Base-by-base conservation (phyloP, 306 rosid genomes). In the Pueraria montana region DNA sequence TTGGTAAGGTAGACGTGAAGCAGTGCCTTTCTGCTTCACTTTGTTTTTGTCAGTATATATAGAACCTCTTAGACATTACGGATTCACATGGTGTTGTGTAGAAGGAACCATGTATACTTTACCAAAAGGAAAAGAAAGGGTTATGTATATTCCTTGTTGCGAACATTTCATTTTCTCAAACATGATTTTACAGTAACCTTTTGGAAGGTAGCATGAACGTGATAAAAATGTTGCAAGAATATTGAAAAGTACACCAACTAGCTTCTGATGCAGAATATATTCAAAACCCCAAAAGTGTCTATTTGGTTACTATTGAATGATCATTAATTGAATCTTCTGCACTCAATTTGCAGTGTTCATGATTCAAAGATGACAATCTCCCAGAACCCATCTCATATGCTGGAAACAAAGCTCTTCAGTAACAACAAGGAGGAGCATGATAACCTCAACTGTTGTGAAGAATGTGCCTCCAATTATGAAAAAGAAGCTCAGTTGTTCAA, bases 401-500 rank as follows among this genome's bases (percentile, higher is more conserved):
- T 79, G 80, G 96, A 91, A 79, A 78, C 90, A 81, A 91, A 87
- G 77, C 91, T 91, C 70, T 81, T 90, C 59, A 66, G 50, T 20
- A 38, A 9, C 71, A 59, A 69, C 81, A 91, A 83, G 68, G 98
- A 93, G 76, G 90, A 87, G 24, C 81, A 85, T 23, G 91, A 86
- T 61, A 88, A 84, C 82, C 88, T 91, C 58, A 71, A 74, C 72
- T 91, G 91, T 83, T 93, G 98, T 72, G 81, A 78, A 61, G 98
- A 94, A 82, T 94, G 98, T 89, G 82, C 89, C 72, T 87, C 94
- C 73, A 86, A 84, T 70, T 93, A 83, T 77, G 97, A 92, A 50
- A 94, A 94, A 78, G 99, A 94, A 83, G 91, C 91, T 80, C 91
- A 90, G 11, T 64, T 85, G 87, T 74, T 90, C 80, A 89, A 90